Conservation (phyloP, 1,284 basidiomycete species). For the Trichosporon coremiiforme region DNA sequence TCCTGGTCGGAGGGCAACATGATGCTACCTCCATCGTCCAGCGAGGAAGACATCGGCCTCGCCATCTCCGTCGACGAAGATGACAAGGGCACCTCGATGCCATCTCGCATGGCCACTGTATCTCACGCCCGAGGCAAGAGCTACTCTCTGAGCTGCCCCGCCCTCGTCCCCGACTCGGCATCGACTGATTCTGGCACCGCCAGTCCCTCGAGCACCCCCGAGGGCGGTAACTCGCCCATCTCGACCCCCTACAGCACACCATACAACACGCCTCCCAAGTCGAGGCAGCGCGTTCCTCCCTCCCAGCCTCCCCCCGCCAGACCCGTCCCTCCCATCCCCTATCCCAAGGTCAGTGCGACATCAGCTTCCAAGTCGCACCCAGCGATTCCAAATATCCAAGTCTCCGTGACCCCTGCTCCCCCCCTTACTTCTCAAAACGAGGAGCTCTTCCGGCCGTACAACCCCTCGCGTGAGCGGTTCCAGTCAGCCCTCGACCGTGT, state of each 20-base stretch:
- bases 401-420: not conserved
- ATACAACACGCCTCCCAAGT: not conserved
- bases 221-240: constrained; percentile 4
- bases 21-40: not conserved
- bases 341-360: not conserved
- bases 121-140: not conserved
- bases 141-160: not conserved
- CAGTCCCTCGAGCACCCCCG: not conserved
- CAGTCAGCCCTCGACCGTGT: not conserved
- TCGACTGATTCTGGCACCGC: not conserved
- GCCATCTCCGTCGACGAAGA: not conserved
- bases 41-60: constrained; percentile 8
- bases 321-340: constrained; percentile 6
- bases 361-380: not conserved
- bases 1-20: not conserved
- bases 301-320: not conserved
- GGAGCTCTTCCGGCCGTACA: not conserved
- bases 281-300: not conserved
- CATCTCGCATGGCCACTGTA: not conserved
- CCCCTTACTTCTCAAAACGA: not conserved
- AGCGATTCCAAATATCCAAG: not conserved
- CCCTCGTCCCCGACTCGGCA: not conserved
- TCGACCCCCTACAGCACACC: not conserved
- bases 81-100: not conserved
- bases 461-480: not conserved